Conservation (phyloP, 106 monocot species). For the Dendrobium catenatum region DNA sequence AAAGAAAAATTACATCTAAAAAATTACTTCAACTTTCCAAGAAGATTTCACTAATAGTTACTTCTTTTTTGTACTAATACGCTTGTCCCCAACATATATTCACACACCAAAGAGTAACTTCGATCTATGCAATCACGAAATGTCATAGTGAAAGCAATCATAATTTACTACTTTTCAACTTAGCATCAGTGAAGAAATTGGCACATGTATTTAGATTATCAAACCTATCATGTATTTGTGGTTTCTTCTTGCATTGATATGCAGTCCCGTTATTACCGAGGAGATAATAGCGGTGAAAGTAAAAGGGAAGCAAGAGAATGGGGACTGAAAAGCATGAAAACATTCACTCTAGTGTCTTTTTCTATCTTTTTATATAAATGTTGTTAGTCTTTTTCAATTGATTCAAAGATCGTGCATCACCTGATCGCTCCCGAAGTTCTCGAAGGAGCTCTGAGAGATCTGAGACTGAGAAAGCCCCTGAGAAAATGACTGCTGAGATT, state of each 20-base stretch:
- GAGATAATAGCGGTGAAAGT: neutral
- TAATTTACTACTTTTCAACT: neutral
- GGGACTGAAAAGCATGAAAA: neutral
- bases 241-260: neutral
- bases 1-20: neutral
- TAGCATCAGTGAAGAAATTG: neutral
- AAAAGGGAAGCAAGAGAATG: neutral
- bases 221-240: neutral
- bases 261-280: neutral
- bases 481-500: conserved; percentile 88
- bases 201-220: neutral
- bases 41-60: neutral
- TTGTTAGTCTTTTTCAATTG: neutral
- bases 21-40: neutral
- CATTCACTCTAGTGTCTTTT: neutral
- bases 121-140: neutral
- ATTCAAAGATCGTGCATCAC: conserved; percentile 18
- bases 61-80: neutral
- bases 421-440: conserved; percentile 58
- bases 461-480: conserved; percentile 80
- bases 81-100: neutral
- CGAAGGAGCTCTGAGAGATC: conserved; percentile 82
- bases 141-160: neutral
- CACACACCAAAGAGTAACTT: neutral
- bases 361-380: neutral